phyloP scores from a whole-genome alignment of 2,329 filamentous ascomycete species.

The Cryphonectria parasitica region DNA sequence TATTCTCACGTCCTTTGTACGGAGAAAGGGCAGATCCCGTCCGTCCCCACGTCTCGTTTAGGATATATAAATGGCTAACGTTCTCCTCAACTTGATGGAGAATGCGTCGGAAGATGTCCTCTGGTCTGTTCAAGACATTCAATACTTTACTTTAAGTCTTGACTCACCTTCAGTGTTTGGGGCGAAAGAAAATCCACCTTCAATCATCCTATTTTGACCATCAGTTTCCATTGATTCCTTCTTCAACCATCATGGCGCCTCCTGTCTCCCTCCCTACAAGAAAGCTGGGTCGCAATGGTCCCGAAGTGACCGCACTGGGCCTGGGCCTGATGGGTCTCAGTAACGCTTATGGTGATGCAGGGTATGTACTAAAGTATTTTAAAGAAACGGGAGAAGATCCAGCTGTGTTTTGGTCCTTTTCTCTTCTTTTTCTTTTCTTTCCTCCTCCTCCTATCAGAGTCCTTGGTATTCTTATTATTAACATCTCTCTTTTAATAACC shows the following conservation, averaged over 20 bases:
- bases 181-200: neutral
- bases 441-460: too few relatives aligned
- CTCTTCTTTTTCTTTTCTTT: too few relatives aligned
- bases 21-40: neutral
- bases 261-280: constrained; percentile 20
- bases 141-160: neutral
- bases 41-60: too few relatives aligned
- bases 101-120: neutral
- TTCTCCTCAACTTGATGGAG: neutral
- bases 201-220: neutral
- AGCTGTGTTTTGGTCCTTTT: too few relatives aligned
- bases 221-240: too few relatives aligned
- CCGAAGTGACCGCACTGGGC: constrained; percentile 33
- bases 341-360: constrained; percentile 27
- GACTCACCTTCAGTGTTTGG: neutral
- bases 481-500: neutral
- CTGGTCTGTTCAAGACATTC: neutral
- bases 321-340: constrained; percentile 37
- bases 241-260: neutral
- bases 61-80: neutral
- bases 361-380: constrained; percentile 19
- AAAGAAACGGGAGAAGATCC: neutral
- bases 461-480: neutral
- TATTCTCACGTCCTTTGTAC: neutral
- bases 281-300: constrained; percentile 34